Evolutionary conservation across 2,329 filamentous ascomycete genomes (phyloP).

Genomic region (Domatiomyces globalis): DNA sequence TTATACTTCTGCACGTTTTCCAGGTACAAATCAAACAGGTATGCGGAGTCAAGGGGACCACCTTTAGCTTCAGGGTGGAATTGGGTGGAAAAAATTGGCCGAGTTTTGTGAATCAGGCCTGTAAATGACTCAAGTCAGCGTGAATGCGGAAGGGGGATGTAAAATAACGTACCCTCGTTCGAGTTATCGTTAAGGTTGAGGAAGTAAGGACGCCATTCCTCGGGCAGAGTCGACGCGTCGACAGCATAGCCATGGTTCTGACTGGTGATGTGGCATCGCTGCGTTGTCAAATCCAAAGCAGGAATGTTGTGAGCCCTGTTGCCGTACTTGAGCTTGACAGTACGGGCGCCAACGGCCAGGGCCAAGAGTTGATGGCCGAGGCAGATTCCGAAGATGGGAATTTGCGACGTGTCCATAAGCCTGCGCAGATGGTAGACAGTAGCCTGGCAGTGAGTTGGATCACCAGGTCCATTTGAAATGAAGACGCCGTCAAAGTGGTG

Average conservation of each 20-base stretch:
- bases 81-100: slow-evolving; percentile 95
- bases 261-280: slow-evolving; percentile 94
- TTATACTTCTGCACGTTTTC: slow-evolving; percentile 84
- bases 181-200: slow-evolving; percentile 95
- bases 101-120: slow-evolving; percentile 83
- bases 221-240: slow-evolving; percentile 64
- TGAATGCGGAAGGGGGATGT: background rate
- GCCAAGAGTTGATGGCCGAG: slow-evolving; percentile 93
- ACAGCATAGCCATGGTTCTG: slow-evolving; percentile 98
- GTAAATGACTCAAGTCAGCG: slow-evolving; percentile 10
- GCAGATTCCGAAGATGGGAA: slow-evolving; percentile 96
- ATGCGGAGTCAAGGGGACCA: slow-evolving; percentile 86
- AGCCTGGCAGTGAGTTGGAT: slow-evolving; percentile 90
- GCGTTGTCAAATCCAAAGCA: slow-evolving; percentile 82
- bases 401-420: slow-evolving; percentile 77
- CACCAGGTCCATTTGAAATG: slow-evolving; percentile 95
- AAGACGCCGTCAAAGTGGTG: slow-evolving; percentile 98
- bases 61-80: slow-evolving; percentile 99
- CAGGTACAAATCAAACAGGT: slow-evolving; percentile 93
- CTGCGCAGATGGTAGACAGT: slow-evolving; percentile 85
- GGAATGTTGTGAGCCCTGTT: slow-evolving; percentile 99
- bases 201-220: slow-evolving; percentile 95
- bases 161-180: slow-evolving; percentile 56
- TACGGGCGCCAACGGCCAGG: slow-evolving; percentile 72
- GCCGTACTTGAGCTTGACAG: slow-evolving; percentile 97